Evolutionary conservation across 2,329 filamentous ascomycete genomes (phyloP).

Genomic region (Aspergillus thermomutatus): DNA sequence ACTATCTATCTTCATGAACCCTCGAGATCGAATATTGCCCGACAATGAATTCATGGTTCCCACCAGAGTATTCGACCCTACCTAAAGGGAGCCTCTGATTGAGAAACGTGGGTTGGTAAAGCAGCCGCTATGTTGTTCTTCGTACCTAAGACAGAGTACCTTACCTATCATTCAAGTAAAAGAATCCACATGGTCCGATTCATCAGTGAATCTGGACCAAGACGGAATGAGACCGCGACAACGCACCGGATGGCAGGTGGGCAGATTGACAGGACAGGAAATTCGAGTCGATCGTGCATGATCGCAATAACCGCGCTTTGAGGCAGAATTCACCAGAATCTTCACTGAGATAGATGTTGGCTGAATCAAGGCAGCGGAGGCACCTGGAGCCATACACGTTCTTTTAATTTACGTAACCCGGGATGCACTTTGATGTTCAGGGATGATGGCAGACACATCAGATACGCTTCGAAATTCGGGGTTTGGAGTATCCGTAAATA

Average conservation of each 20-base stretch:
- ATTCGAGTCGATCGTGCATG: background rate
- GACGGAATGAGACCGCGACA: background rate
- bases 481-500: background rate
- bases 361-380: background rate
- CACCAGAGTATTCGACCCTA: too few species aligned
- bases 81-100: background rate
- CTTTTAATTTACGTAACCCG: constrained; percentile 44
- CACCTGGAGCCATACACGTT: background rate
- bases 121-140: background rate
- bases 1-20: background rate
- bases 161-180: background rate
- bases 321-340: constrained; percentile 9
- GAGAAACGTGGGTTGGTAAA: background rate
- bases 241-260: background rate
- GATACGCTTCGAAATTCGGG: background rate
- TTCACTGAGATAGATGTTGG: background rate
- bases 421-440: constrained; percentile 14
- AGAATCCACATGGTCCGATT: background rate
- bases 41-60: too few species aligned
- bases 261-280: background rate
- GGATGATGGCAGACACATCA: background rate
- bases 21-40: background rate
- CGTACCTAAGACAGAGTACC: background rate
- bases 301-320: background rate
- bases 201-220: background rate